A percentile compares a stretch with the other conserved stretches of the same genome.
phyloP scores from a whole-genome alignment of 2,329 filamentous ascomycete species.

The Beauveria australis region DNA sequence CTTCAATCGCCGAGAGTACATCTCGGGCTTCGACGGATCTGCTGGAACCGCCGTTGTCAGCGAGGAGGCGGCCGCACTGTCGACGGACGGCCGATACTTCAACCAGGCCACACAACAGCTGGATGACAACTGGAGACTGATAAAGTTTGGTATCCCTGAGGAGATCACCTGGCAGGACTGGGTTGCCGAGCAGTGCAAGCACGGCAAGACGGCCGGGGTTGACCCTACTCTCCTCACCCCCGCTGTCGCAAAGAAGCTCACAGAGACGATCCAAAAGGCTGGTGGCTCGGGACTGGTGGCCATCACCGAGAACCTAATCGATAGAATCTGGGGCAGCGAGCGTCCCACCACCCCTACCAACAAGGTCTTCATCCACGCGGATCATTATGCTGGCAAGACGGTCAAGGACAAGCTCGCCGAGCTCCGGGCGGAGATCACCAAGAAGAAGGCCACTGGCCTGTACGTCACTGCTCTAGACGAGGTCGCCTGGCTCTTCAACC shows the following conservation, averaged over 20 bases:
- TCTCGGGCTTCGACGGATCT: constrained; percentile 90
- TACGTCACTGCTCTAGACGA: constrained; percentile 94
- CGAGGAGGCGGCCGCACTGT: constrained; percentile 74
- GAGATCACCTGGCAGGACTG: constrained; percentile 98
- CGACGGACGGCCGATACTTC: constrained; percentile 96
- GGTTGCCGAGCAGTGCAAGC: constrained; percentile 77
- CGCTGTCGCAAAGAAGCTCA: constrained; percentile 56
- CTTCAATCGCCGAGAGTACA: constrained; percentile 83
- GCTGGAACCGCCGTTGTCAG: constrained; percentile 89
- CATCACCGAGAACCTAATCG: constrained; percentile 77
- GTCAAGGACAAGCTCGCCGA: constrained; percentile 78
- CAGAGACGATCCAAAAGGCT: constrained; percentile 78
- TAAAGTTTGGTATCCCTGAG: constrained; percentile 90
- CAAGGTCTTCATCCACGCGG: constrained; percentile 61
- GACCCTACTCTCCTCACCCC: constrained; percentile 81
- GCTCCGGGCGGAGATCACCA: constrained; percentile 81
- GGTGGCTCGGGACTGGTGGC: constrained; percentile 70
- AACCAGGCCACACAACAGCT: constrained; percentile 90
- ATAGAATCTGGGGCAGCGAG: constrained; percentile 72
- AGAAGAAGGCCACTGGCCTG: constrained; percentile 80
- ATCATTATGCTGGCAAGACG: constrained; percentile 72
- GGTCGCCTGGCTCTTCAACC: constrained; percentile 96
- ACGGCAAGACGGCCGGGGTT: constrained; percentile 81
- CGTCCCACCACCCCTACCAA: constrained; percentile 70
- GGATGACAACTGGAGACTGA: constrained; percentile 79